Evolutionary conservation across 345 rosid species (phyloP).

Genomic region (Syzygium aqueum): DNA sequence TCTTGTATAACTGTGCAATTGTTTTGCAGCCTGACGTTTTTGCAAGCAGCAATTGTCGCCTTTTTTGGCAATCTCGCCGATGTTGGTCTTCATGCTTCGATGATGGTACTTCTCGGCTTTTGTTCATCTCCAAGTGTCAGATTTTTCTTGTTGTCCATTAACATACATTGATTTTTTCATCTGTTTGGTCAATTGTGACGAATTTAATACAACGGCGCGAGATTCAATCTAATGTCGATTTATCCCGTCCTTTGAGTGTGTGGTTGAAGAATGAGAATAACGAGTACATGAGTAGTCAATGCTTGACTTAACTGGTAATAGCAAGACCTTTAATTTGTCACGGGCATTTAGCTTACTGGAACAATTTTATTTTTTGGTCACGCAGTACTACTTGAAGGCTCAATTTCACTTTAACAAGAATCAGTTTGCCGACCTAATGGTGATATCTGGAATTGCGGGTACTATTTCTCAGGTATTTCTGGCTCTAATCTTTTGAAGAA

Average conservation of each 20-base stretch:
- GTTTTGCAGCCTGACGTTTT: conserved; percentile 50
- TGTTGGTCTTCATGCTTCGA: conserved; percentile 63
- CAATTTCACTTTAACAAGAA: conserved; percentile 75
- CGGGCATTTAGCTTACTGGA: not conserved
- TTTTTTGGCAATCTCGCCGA: conserved; percentile 68
- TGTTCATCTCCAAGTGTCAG: not conserved
- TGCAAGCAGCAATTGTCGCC: conserved; percentile 67
- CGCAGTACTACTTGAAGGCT: conserved; percentile 87
- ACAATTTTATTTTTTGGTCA: not conserved
- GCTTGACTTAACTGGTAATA: not conserved
- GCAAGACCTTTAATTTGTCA: not conserved
- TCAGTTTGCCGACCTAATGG: conserved; percentile 87
- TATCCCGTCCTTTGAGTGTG: not conserved
- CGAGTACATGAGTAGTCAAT: not conserved
- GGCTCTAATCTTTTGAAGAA: not conserved
- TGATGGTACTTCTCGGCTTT: conserved; percentile 36
- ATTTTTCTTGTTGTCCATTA: not conserved
- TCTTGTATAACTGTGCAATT: not conserved
- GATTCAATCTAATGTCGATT: not conserved
- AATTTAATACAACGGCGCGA: not conserved
- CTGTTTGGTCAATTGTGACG: not conserved
- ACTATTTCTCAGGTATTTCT: conserved; percentile 70
- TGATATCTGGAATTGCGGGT: conserved; percentile 69
- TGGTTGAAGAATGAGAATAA: not conserved
- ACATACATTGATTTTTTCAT: not conserved